A percentile compares a stretch with the other conserved stretches of the same genome.
These are phyloP conservation scores for Tinospora cordifolia DNA, from an alignment of 164 flowering plant genomes.

Conservation along the genomic window DNA sequence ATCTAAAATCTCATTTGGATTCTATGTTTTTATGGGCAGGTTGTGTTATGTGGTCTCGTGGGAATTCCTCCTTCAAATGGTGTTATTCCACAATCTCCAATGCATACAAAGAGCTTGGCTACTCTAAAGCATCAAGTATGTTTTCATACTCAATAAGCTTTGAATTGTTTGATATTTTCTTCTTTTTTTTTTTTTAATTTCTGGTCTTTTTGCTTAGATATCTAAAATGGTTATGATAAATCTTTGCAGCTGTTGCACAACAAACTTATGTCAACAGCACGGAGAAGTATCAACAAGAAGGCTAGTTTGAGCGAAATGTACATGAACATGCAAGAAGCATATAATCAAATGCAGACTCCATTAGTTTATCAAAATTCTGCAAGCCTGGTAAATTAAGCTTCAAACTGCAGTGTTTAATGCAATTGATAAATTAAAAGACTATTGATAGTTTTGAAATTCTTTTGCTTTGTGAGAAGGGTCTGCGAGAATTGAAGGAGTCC, in stretches of 20 bases:
- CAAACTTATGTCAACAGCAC: constrained; percentile 72
- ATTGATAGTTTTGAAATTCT: neutral
- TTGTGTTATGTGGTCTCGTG: constrained; percentile 71
- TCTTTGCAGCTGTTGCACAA: constrained; percentile 63
- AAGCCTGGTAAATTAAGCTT: constrained; percentile 39
- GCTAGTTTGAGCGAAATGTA: constrained; percentile 72
- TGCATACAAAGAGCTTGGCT: constrained; percentile 96
- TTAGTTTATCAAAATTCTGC: constrained; percentile 69
- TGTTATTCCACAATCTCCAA: constrained; percentile 96
- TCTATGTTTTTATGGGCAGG: constrained; percentile 25
- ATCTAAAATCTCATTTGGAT: neutral
- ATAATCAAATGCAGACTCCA: constrained; percentile 90
- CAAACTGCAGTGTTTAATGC: neutral
- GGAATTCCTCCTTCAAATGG: constrained; percentile 98
- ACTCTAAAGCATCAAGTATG: constrained; percentile 87
- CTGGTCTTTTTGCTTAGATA: neutral
- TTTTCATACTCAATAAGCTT: neutral
- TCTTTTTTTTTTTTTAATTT: neutral
- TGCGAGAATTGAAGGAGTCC: constrained; percentile 81
- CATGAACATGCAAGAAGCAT: constrained; percentile 79
- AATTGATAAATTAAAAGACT: neutral
- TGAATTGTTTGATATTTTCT: neutral
- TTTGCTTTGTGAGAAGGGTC: constrained; percentile 45
- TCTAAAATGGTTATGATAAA: neutral
- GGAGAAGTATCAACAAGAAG: constrained; percentile 57